Evolutionary conservation across 108 stramenopile species (phyloP), one percentile per base, ranked within the genome.

Genomic region (Phaeodactylum tricornutum): DNA sequence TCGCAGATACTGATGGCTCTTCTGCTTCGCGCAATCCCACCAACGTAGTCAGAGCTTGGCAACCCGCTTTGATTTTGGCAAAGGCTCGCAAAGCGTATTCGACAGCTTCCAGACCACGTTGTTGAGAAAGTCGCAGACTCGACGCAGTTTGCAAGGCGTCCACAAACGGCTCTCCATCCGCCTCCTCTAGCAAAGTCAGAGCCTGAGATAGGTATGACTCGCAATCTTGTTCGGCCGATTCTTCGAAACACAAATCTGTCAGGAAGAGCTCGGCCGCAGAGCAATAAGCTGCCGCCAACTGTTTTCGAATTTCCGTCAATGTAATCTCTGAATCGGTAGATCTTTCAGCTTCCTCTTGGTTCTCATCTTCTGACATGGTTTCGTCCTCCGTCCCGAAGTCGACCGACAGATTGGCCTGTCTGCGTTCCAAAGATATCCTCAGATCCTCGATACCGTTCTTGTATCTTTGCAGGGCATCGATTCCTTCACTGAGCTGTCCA

Each of bases 131-230:
- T 19, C 87, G 70, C 11, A 88, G 52, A 62, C 74, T 84, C 0
- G 87, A 77, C 67, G 79, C 66, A 3, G 91, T 83, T 64, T 88
- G 87, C n/a, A 79, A 57, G 33, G 81, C 91, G 65, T 93, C 91
- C 8, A 81, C 72, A 12, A 50, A 39, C 20, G 76, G 72, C 46
- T 70, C 62, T 16, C 28, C 52, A 20, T 57, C 50, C 6, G 57
- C 33, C 2, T 34, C 25, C 17, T 73, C 74, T 27, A 66, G 62
- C 27, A 81, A 37, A 54, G 59, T 47, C 37, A 86, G 40, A 11
- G 91, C 91, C 20, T 64, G 49, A 53, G 61, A 53, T 1, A 92
- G 42, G 19, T 69, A 64, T 1, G 63, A 43, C 57, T 86, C 86
- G 34, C 87, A 86, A 26, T 64, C 53, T 6, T 48, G 44, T 59